Evolutionary conservation across 176 grass and related monocot species (phyloP).

Genomic region (Alloteropsis semialata): DNA sequence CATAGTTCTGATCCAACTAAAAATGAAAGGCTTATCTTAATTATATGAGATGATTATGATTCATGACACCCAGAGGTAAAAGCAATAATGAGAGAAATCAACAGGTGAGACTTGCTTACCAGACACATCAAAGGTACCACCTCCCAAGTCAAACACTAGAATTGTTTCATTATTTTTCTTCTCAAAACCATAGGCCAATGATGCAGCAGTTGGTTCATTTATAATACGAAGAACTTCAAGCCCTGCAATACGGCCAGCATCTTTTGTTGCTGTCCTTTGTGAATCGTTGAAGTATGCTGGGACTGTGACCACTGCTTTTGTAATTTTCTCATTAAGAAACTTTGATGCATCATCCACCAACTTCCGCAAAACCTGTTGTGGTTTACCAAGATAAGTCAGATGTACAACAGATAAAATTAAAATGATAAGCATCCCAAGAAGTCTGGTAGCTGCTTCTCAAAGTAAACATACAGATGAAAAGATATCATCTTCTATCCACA

Average conservation of each 20-base stretch:
- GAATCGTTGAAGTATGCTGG: conserved; percentile 99
- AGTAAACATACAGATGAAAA: neutral
- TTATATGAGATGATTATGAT: neutral
- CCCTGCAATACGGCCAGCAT: conserved; percentile 98
- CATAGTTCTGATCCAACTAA: neutral
- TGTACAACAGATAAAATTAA: neutral
- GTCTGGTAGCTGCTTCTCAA: neutral
- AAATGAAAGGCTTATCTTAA: neutral
- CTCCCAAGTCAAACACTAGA: conserved; percentile 94
- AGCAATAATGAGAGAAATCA: neutral
- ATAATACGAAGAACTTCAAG: conserved; percentile 99
- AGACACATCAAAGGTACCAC: conserved; percentile 98
- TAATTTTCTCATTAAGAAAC: conserved; percentile 98
- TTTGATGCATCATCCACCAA: conserved; percentile 96
- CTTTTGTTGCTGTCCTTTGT: conserved; percentile 97
- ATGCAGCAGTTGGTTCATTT: conserved; percentile 99
- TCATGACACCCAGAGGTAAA: neutral
- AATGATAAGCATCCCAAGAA: neutral
- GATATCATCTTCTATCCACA: neutral
- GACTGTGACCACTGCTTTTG: conserved; percentile 96
- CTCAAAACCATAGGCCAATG: conserved; percentile 95
- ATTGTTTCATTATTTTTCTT: conserved; percentile 99
- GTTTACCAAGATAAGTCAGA: neutral
- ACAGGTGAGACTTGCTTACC: conserved; percentile 45
- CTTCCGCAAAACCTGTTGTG: conserved; percentile 80